Conservation (phyloP, 371 early-diverging fungal species). For the Apophysomyces variabilis region DNA sequence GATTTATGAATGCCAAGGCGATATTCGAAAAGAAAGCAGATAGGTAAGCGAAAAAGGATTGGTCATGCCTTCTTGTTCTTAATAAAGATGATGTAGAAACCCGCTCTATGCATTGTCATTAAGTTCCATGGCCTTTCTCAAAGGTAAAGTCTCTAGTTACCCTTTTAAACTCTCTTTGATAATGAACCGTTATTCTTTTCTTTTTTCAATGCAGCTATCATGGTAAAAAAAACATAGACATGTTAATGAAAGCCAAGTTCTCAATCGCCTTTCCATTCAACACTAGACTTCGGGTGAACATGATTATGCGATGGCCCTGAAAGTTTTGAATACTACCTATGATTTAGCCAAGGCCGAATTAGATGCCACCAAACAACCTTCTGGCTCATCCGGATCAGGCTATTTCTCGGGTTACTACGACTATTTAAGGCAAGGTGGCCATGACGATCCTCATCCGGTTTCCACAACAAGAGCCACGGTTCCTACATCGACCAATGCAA, state of each 20-base stretch:
- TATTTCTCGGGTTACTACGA: conserved; percentile 41
- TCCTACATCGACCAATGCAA: conserved; percentile 11
- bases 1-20: conserved; percentile 49
- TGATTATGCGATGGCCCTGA: conserved; percentile 27
- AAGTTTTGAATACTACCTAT: conserved; percentile 24
- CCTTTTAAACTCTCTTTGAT: too few species aligned
- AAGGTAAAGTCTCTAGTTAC: conserved; percentile 30
- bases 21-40: conserved; percentile 41
- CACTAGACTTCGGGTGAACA: conserved; percentile 22
- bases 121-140: conserved; percentile 55
- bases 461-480: not conserved
- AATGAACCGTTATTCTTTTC: not conserved
- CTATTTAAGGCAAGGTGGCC: conserved; percentile 17
- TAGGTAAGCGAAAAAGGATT: conserved; percentile 15
- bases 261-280: too few species aligned
- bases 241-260: too few species aligned
- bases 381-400: conserved; percentile 20
- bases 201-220: conserved; percentile 26
- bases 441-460: conserved; percentile 13
- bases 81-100: conserved; percentile 25
- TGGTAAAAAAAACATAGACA: conserved; percentile 25
- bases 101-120: conserved; percentile 51
- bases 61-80: not conserved
- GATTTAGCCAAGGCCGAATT: conserved; percentile 31
- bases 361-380: conserved; percentile 32